These are phyloP conservation scores for Gaultheria prostrata DNA, from an alignment of 148 eudicot species.

Conservation along the genomic window DNA sequence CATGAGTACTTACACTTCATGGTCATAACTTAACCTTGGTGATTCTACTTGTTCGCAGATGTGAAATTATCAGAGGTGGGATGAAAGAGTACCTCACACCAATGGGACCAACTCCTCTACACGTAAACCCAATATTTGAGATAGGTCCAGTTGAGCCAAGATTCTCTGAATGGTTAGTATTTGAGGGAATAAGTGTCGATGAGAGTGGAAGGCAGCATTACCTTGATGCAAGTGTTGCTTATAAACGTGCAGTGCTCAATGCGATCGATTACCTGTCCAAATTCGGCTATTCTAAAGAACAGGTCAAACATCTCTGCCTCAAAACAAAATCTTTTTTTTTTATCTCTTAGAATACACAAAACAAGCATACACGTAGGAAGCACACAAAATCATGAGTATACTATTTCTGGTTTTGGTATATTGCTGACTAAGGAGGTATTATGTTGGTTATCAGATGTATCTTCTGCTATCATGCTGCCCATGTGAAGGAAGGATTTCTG, in stretches of 20 bases:
- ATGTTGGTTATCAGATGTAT: conserved; percentile 54
- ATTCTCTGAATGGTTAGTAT: conserved; percentile 94
- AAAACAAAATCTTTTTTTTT: background rate
- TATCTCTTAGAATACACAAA: background rate
- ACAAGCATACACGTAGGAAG: background rate
- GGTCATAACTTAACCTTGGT: conserved; percentile 1
- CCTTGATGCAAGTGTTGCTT: conserved; percentile 89
- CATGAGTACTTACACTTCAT: background rate
- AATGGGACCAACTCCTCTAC: conserved; percentile 93
- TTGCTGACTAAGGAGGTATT: conserved; percentile 7
- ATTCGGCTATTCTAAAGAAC: conserved; percentile 93
- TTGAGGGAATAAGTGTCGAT: conserved; percentile 97
- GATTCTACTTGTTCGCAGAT: conserved; percentile 38
- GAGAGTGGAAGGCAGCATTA: conserved; percentile 91
- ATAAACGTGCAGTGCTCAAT: conserved; percentile 95
- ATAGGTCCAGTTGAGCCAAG: conserved; percentile 93
- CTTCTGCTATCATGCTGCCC: conserved; percentile 90
- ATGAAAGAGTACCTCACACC: conserved; percentile 98
- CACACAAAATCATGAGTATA: background rate
- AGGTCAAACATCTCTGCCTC: conserved; percentile 40
- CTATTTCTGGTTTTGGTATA: background rate
- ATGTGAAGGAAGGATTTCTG: conserved; percentile 96
- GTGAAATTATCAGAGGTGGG: conserved; percentile 86
- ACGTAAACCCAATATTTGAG: conserved; percentile 93
- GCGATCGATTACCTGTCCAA: conserved; percentile 88